Percentiles rank a stretch among this genome's conserved stretches.
Evolutionary conservation across 1,139 yeast species (phyloP).

Genomic region (Taphrina betulina): DNA sequence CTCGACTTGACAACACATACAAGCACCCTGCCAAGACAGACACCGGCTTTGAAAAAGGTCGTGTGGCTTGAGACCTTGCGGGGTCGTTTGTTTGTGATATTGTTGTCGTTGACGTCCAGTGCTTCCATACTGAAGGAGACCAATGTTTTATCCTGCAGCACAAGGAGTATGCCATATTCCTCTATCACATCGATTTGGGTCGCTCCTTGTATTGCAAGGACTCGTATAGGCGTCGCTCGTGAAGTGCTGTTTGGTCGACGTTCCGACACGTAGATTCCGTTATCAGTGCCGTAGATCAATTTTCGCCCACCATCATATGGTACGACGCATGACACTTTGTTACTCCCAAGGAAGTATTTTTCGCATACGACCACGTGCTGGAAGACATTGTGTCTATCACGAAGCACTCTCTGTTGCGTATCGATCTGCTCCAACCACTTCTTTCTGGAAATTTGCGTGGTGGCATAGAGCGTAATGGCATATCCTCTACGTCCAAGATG

Average conservation of each 20-base stretch:
- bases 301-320: conserved; percentile 90
- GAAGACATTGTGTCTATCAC: conserved; percentile 74
- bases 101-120: conserved; percentile 46
- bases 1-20: conserved; percentile 87
- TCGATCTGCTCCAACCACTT: conserved; percentile 77
- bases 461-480: conserved; percentile 65
- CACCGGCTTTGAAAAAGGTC: conserved; percentile 86
- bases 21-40: conserved; percentile 81
- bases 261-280: conserved; percentile 80
- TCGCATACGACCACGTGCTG: conserved; percentile 73
- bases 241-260: conserved; percentile 51
- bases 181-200: conserved; percentile 90
- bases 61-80: conserved; percentile 81
- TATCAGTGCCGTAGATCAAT: conserved; percentile 83
- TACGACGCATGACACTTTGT: conserved; percentile 85
- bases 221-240: conserved; percentile 69
- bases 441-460: conserved; percentile 68
- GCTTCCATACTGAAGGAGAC: conserved; percentile 84
- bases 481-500: conserved; percentile 64
- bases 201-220: conserved; percentile 72
- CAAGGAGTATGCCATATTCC: conserved; percentile 80
- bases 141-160: conserved; percentile 76
- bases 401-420: conserved; percentile 71
- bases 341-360: conserved; percentile 66
- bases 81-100: conserved; percentile 67